Percentiles rank a stretch among this genome's conserved stretches.
Evolutionary conservation across 352 stramenopile species (phyloP).

Genomic region (Pythium pyrilobum): DNA sequence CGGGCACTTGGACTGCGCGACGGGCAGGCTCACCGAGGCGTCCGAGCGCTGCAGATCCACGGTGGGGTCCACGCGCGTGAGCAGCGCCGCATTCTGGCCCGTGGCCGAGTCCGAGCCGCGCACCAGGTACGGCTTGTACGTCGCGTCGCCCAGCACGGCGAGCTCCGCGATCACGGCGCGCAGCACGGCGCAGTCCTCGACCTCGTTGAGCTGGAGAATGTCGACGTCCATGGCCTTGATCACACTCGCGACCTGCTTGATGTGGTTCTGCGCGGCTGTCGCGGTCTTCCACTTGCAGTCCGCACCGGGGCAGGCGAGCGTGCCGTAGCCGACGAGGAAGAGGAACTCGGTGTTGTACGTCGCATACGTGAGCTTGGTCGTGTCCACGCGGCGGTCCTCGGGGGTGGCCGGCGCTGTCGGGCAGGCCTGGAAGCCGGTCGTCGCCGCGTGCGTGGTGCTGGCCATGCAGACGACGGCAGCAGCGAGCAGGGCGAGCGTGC

Average conservation of each 20-base stretch:
- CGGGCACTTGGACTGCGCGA: conserved; percentile 23
- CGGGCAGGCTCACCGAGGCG: conserved; percentile 5
- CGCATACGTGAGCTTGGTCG: conserved; percentile 26
- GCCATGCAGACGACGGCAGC: not conserved
- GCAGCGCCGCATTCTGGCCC: conserved; percentile 23
- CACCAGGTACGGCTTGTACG: conserved; percentile 30
- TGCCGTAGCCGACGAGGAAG: conserved; percentile 18
- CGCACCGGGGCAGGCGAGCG: conserved; percentile 15
- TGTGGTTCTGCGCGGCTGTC: conserved; percentile 19
- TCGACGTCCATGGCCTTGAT: conserved; percentile 24
- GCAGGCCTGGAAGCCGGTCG: conserved; percentile 14
- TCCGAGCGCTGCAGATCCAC: conserved; percentile 15
- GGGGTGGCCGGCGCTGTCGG: conserved; percentile 21
- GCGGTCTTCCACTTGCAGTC: conserved; percentile 21
- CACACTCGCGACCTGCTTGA: conserved; percentile 17
- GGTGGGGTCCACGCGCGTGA: conserved; percentile 26
- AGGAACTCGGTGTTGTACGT: conserved; percentile 30
- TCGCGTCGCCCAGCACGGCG: conserved; percentile 10
- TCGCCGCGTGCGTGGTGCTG: not conserved
- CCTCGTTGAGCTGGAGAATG: conserved; percentile 27
- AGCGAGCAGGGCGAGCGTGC: not conserved
- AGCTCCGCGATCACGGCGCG: conserved; percentile 10
- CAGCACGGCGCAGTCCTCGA: conserved; percentile 22
- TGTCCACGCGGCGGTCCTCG: conserved; percentile 24
- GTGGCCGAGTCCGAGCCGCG: conserved; percentile 25